Evolutionary conservation across 108 stramenopile species (phyloP), one percentile per base, ranked within the genome.

Genomic region (Cyclotella atomus): DNA sequence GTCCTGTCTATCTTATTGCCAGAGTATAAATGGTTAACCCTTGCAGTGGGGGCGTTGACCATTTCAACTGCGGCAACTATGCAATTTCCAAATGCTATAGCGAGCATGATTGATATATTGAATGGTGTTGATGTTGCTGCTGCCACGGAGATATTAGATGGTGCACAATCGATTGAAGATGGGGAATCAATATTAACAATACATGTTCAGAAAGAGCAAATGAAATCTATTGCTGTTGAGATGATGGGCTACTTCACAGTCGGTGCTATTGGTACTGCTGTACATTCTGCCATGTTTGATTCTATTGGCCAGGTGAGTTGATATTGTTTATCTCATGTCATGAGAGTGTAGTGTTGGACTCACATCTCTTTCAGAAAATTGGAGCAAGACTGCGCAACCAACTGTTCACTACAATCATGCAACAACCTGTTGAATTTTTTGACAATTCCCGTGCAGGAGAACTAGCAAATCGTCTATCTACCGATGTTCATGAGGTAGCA

Each of bases 401-500:
- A 47, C 17, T 75, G 24, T 82, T 82, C 36, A 52, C 36, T 3
- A 75, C 68, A 12, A 65, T 81, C 19, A 73, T 81, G 17, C 68
- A 70, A 38, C 73, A 74, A 28, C 67, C 73, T 24, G 50, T 75
- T 6, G 45, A 62, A 12, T 81, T 81, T 63, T 81, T 75, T 36
- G 80, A 74, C 32, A 46, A 70, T 30, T 74, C 74, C 55, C 56
- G 72, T 49, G 73, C 73, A 9, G 80, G 80, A 7, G 80, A 81
- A 59, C 53, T 81, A 33, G 73, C 80, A 23, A 81, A 81, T 56
- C 73, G 80, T 49, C 33, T 81, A 65, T 70, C 68, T 56, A 81
- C 80, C 3, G 80, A 81, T 52, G 80, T 81, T 0, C 80, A 81
- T 50, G 80, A 81, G 43, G 80, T 81, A 5, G 80, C 73, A 0